Percentiles rank a stretch among this genome's conserved stretches.
These are phyloP conservation scores for Hagleromyces aurorensis DNA, from an alignment of 805 yeast genomes.

Conservation along the genomic window DNA sequence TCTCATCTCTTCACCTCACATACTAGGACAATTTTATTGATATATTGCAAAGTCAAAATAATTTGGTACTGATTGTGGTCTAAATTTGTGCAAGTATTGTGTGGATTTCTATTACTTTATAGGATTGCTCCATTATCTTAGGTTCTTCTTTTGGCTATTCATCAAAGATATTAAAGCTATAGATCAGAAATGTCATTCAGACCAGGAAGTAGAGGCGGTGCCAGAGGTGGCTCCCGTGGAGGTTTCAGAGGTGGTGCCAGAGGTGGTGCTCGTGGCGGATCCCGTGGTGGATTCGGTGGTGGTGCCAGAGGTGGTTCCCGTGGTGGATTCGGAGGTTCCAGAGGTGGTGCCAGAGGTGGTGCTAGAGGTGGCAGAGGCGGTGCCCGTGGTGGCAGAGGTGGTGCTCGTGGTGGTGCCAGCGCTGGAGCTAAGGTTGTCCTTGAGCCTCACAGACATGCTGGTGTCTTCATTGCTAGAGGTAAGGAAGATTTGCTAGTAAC, in stretches of 20 bases:
- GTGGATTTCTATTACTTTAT: no score
- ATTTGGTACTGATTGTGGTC: no score
- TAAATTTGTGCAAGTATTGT: no score
- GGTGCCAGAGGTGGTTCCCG: slow-evolving; percentile 44
- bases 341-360: slow-evolving; percentile 37
- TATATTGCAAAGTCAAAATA: no score
- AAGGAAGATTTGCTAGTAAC: slow-evolving; percentile 97
- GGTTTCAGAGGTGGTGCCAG: slow-evolving; percentile 32
- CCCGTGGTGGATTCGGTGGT: slow-evolving; percentile 42
- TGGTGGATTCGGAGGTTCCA: slow-evolving; percentile 26
- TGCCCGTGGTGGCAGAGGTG: slow-evolving; percentile 53
- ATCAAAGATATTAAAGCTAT: slow-evolving; percentile 3
- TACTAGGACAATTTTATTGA: no score
- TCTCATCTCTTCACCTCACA: no score
- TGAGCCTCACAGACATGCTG: slow-evolving; percentile 98
- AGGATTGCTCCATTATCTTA: slow-evolving; percentile 1
- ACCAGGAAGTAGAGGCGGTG: slow-evolving; percentile 57
- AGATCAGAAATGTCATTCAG: slow-evolving; percentile 61
- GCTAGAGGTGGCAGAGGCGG: slow-evolving; percentile 52
- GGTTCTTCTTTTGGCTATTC: slow-evolving; percentile 2
- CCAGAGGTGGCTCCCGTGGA: slow-evolving; percentile 33
- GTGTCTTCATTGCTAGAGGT: slow-evolving; percentile 99
- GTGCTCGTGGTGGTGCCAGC: slow-evolving; percentile 71
- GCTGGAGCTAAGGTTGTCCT: slow-evolving; percentile 95
- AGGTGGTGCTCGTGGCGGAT: slow-evolving; percentile 45